Evolutionary conservation across 2,329 filamentous ascomycete genomes (phyloP).

Genomic region (Diplocarpon mali): DNA sequence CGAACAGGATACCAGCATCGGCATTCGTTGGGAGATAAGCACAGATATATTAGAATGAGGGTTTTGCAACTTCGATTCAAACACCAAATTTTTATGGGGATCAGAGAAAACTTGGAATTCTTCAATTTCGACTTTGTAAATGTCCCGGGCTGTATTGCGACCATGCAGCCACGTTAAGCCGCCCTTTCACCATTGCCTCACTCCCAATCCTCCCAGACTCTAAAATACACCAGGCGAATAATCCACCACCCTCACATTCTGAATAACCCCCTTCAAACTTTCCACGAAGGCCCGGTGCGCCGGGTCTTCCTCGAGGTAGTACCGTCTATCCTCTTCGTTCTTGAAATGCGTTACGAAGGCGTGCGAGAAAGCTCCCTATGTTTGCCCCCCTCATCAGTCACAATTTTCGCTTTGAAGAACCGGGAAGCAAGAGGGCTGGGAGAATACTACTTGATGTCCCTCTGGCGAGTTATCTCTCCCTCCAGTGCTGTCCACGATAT

Average conservation of each 20-base stretch:
- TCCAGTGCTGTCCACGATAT: constrained; percentile 47
- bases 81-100: background rate
- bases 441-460: constrained; percentile 41
- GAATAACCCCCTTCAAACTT: constrained; percentile 35
- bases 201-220: background rate
- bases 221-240: constrained; percentile 43
- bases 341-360: constrained; percentile 59
- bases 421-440: constrained; percentile 1
- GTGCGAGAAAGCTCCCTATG: constrained; percentile 54
- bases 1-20: constrained; percentile 18
- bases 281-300: constrained; percentile 50
- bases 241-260: constrained; percentile 48
- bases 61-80: background rate
- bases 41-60: constrained; percentile 10
- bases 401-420: background rate
- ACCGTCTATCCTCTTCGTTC: constrained; percentile 51
- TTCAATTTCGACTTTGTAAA: background rate
- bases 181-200: background rate
- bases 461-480: constrained; percentile 53
- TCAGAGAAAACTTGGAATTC: background rate
- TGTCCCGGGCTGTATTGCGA: too few species aligned
- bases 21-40: constrained; percentile 8
- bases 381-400: background rate
- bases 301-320: constrained; percentile 56
- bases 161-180: background rate